Conservation (phyloP, 129 eudicot species). For the Tanacetum coccineum region DNA sequence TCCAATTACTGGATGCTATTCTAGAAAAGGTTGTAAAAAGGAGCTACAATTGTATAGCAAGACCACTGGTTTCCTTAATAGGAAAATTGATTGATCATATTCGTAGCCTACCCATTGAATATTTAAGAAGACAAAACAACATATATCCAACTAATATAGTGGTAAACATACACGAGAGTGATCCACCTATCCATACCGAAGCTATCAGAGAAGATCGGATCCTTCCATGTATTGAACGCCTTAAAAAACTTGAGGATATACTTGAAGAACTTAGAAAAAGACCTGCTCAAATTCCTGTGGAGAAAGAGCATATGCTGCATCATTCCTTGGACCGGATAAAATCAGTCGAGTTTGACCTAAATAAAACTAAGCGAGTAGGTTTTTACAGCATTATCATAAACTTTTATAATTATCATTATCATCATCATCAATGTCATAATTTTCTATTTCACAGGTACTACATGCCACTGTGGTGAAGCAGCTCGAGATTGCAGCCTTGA, state of each 20-base stretch:
- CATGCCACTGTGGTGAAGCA: constrained; percentile 79
- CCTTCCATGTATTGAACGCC: constrained; percentile 77
- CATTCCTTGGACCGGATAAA: constrained; percentile 75
- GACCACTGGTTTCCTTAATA: constrained; percentile 38
- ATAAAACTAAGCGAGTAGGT: constrained; percentile 70
- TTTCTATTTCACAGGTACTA: constrained; percentile 41
- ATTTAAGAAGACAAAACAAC: constrained; percentile 48
- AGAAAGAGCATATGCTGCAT: constrained; percentile 73
- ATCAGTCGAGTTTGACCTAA: constrained; percentile 78
- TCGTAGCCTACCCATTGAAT: constrained; percentile 35
- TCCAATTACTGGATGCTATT: constrained; percentile 40
- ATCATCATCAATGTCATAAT: neutral
- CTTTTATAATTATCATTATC: neutral
- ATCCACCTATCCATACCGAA: constrained; percentile 28
- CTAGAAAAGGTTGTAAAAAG: constrained; percentile 55
- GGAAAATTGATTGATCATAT: constrained; percentile 38
- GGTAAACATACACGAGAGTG: constrained; percentile 32
- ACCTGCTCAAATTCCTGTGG: constrained; percentile 73
- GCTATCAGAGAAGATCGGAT: constrained; percentile 36
- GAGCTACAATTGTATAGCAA: constrained; percentile 43
- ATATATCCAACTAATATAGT: constrained; percentile 44
- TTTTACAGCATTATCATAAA: neutral
- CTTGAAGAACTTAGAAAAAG: constrained; percentile 61
- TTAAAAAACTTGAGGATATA: constrained; percentile 58
- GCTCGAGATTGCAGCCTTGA: constrained; percentile 50